These are phyloP conservation scores for Cokeromyces recurvatus DNA, from an alignment of 371 early-diverging fungal species.

Conservation along the genomic window DNA sequence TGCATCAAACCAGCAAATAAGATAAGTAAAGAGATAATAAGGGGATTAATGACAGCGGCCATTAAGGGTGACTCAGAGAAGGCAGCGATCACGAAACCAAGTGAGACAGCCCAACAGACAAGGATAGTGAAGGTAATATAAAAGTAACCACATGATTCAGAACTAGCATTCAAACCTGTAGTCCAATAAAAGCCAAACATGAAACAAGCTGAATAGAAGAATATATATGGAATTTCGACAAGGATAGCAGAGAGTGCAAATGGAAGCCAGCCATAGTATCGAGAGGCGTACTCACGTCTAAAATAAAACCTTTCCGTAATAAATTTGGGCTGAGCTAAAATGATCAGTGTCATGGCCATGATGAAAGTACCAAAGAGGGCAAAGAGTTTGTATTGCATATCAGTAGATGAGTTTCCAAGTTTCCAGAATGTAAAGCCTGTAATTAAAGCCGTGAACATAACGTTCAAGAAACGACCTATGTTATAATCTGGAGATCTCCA, in stretches of 20 bases:
- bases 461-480: conserved; percentile 55
- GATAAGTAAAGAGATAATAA: conserved; percentile 63
- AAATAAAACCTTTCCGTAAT: conserved; percentile 66
- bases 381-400: conserved; percentile 68
- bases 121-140: conserved; percentile 58
- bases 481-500: conserved; percentile 68
- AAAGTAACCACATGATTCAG: conserved; percentile 54
- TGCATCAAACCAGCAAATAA: conserved; percentile 74
- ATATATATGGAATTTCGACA: conserved; percentile 59
- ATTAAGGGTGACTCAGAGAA: conserved; percentile 53
- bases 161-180: conserved; percentile 49
- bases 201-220: conserved; percentile 49
- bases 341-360: conserved; percentile 64
- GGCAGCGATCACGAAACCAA: conserved; percentile 54
- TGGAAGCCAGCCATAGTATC: conserved; percentile 69
- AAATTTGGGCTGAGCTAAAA: conserved; percentile 70
- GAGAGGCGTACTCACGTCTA: conserved; percentile 66
- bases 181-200: conserved; percentile 71
- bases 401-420: conserved; percentile 46
- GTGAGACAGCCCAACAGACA: conserved; percentile 60
- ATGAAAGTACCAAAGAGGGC: conserved; percentile 66
- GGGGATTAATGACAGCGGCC: conserved; percentile 69
- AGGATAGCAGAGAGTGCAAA: conserved; percentile 52
- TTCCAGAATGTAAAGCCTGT: conserved; percentile 76
- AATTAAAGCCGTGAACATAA: conserved; percentile 48